phyloP scores from a whole-genome alignment of 2,329 filamentous ascomycete genomes.

The Penicillium crustosum region DNA sequence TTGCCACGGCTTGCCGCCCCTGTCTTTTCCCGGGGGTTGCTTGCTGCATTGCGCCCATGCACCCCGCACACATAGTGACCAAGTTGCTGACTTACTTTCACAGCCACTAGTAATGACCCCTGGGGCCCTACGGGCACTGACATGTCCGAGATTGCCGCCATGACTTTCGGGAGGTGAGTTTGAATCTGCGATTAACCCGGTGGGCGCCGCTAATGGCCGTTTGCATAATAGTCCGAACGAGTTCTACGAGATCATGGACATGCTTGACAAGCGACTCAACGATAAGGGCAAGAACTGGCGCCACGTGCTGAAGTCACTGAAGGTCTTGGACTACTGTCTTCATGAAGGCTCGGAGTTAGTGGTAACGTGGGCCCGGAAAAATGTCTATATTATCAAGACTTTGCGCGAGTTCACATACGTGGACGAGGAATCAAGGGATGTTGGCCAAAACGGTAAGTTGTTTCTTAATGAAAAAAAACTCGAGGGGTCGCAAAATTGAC shows the following conservation, averaged over 20 bases:
- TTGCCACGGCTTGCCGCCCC: conserved; percentile 2
- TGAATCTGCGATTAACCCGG: conserved; percentile 15
- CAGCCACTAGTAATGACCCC: conserved; percentile 97
- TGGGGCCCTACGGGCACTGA: conserved; percentile 98
- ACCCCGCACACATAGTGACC: neutral
- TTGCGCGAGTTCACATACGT: conserved; percentile 95
- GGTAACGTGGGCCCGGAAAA: conserved; percentile 97
- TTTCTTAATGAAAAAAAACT: neutral
- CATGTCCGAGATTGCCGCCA: conserved; percentile 97
- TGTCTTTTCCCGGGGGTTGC: conserved; percentile 2
- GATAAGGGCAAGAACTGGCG: conserved; percentile 99
- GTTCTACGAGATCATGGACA: conserved; percentile 99
- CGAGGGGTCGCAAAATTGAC: neutral
- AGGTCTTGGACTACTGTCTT: conserved; percentile 95
- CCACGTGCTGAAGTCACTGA: conserved; percentile 94
- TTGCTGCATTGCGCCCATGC: conserved; percentile 5
- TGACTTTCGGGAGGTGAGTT: conserved; percentile 93
- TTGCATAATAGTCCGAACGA: conserved; percentile 71
- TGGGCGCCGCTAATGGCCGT: conserved; percentile 11
- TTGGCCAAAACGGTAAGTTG: conserved; percentile 86
- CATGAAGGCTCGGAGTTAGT: conserved; percentile 96
- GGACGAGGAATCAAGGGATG: conserved; percentile 91
- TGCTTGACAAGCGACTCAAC: conserved; percentile 97
- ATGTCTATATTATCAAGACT: conserved; percentile 98
- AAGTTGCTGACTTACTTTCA: conserved; percentile 19